Base-by-base conservation (phyloP, 129 eudicot genomes). In the Dittrichia graveolens region DNA sequence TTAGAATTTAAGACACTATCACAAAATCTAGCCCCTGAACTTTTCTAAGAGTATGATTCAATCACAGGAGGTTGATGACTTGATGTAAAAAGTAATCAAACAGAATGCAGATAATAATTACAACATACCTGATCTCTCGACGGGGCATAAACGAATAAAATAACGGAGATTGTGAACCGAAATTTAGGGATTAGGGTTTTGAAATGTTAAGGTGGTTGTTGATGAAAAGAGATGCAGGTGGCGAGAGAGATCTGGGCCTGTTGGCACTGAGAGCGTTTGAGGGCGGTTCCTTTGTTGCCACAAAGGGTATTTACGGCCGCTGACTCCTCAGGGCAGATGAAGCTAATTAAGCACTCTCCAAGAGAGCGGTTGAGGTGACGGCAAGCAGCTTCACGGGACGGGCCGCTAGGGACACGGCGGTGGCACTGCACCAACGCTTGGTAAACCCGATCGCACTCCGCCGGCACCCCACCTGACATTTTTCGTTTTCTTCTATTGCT, bases 201-300 rank as follows among this genome's bases (percentile, higher is more conserved):
- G 16, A 75, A 31, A 48, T 4, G 37, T 67, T 68, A 83, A 16
- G 82, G 49, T 11, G 79, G 82, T 54, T 61, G 10, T 68, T 91
- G 98, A 66, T 85, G 90, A 49, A 37, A 71, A 18, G 90, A 81
- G 18, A 94, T 87, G 73, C 98, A 94, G 52, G 78, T 71, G 43
- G 96, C 86, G 41, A 94, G 95, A 24, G 96, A 81, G 71, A 90
- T 65, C 80, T 84, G 85, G 24, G 98, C 98, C 63, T 90, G 86
- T 54, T 88, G 86, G 76, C 98, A 94, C 84, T 94, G 98, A 40
- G 93, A 87, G n/a, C 93, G 92, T 67, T 90, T 94, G 7, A 94
- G 86, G 61, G 91, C 78, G 63, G 98, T 94, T 70, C 96, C 98
- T 65, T 83, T 78, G 78, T 93, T 88, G 54, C 84, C 53, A 11